Conservation (phyloP, 2,329 filamentous ascomycete genomes). For the Hypomyces perniciosus region DNA sequence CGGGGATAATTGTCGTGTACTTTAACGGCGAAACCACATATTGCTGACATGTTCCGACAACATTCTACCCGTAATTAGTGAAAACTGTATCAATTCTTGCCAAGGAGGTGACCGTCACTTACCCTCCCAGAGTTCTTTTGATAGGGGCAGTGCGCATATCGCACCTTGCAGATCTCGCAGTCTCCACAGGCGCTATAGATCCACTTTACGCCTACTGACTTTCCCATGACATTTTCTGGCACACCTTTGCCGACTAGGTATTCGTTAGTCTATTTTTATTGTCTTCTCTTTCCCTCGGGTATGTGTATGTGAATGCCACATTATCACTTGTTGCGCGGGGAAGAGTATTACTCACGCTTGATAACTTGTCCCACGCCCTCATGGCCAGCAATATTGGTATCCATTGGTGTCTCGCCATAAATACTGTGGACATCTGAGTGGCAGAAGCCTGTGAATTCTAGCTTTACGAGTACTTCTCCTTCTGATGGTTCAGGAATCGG, state of each 20-base stretch:
- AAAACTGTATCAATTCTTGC: too few species aligned
- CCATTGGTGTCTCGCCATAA: constrained; percentile 5
- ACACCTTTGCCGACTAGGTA: constrained; percentile 3
- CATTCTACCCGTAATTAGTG: background rate
- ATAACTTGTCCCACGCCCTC: constrained; percentile 7
- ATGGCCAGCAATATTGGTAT: constrained; percentile 7
- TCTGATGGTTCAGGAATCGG: constrained; percentile 4
- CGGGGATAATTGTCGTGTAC: constrained; percentile 2
- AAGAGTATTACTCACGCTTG: background rate
- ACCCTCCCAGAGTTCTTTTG: constrained; percentile 5
- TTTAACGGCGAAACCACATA: constrained; percentile 3
- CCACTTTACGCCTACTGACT: constrained; percentile 5
- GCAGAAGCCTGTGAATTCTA: constrained; percentile 6
- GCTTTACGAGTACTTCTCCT: constrained; percentile 5
- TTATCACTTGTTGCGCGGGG: background rate
- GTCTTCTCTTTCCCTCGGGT: too few species aligned
- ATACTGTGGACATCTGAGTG: constrained; percentile 9
- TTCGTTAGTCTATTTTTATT: too few species aligned
- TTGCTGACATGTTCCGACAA: constrained; percentile 5
- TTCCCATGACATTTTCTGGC: background rate
- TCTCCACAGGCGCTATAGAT: constrained; percentile 3
- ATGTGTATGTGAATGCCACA: background rate
- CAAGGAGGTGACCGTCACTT: background rate
- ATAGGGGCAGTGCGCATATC: constrained; percentile 1
- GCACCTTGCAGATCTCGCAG: constrained; percentile 2